Percentiles rank a stretch among this genome's conserved stretches.
Conservation (phyloP, 2,329 filamentous ascomycete genomes). For the Pyrenophora tritici-repentis region DNA sequence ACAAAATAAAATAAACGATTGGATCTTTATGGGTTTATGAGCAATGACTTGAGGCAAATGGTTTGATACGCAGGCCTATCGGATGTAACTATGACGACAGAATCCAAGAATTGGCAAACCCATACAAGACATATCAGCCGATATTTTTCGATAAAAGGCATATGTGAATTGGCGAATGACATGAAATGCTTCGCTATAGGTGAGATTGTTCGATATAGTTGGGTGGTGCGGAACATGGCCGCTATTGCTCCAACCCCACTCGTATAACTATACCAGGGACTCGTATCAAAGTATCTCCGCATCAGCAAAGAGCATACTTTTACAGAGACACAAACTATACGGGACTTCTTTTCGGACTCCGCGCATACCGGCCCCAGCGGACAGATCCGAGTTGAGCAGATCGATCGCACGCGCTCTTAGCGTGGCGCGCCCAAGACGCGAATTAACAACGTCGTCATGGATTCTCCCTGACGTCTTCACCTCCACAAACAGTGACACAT, state of each 20-base stretch:
- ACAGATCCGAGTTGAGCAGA: not conserved
- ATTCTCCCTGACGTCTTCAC: constrained; percentile 22
- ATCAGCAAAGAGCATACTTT: not conserved
- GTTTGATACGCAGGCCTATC: not conserved
- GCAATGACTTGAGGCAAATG: not conserved
- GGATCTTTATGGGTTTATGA: not conserved
- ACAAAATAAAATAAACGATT: not conserved
- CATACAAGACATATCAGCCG: too few relatives aligned
- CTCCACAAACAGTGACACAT: constrained; percentile 18
- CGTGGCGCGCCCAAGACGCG: constrained; percentile 18
- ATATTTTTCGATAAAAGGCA: too few relatives aligned
- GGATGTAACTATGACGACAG: not conserved
- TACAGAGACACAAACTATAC: not conserved
- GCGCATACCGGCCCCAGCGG: constrained; percentile 6
- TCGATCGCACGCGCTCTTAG: constrained; percentile 16
- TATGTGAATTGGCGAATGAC: too few relatives aligned
- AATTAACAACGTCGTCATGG: constrained; percentile 29
- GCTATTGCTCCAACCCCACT: not conserved
- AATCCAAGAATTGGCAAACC: not conserved
- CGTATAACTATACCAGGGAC: not conserved
- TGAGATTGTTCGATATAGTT: not conserved
- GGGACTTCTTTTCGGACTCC: not conserved
- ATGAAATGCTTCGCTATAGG: too few relatives aligned
- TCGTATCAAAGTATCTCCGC: not conserved
- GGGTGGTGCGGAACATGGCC: not conserved